Base-by-base conservation (phyloP, 2,329 filamentous ascomycete genomes). In the Dactylonectria estremocensis region DNA sequence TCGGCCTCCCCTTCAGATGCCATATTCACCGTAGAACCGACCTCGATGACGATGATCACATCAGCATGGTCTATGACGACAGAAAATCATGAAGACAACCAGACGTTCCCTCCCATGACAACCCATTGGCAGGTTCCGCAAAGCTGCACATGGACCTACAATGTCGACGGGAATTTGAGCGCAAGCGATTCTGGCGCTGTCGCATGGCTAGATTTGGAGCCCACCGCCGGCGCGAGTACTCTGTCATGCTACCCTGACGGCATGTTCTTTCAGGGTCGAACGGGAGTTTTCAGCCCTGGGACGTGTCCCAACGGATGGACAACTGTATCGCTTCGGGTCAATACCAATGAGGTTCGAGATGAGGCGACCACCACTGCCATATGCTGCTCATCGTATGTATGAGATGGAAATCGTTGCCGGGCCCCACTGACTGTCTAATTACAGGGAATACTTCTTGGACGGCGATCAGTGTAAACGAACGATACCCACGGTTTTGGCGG, bases 261-360 rank as follows among this genome's bases (percentile, higher is more conserved):
- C 69, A 83, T 83, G 81, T 83, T 83, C 59, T 72, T 70, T 5
- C 74, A 76, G 14, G 78, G 75, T 13, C 76, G 77, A 20, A 82
- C 80, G 4, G 81, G 81, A 22, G 77, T 82, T 5, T 83, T 82
- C 40, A 83, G 81, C 55, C 81, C 81, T 10, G 81, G 76, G 2
- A 80, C 79, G 28, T 83, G 81, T 52, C 81, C 81, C 43, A 74
- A 77, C 64, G 80, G 81, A 28, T 83, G 81, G 81, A 82, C 80
- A 7, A 83, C 81, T 3, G 81, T 76, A 35, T 77, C 78, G 16
- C 67, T 81, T 8, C 71, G 68, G 2, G 74, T 78, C 24, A 77
- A 78, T 43, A 77, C 75, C 2, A 74, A 79, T 10, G 72, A 77
- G 55, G 64, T 66, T 33, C 65, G 68, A 57, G 68, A 71, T 11